Conservation (phyloP, 371 early-diverging fungal species). For the Encephalitozoon hellem region DNA sequence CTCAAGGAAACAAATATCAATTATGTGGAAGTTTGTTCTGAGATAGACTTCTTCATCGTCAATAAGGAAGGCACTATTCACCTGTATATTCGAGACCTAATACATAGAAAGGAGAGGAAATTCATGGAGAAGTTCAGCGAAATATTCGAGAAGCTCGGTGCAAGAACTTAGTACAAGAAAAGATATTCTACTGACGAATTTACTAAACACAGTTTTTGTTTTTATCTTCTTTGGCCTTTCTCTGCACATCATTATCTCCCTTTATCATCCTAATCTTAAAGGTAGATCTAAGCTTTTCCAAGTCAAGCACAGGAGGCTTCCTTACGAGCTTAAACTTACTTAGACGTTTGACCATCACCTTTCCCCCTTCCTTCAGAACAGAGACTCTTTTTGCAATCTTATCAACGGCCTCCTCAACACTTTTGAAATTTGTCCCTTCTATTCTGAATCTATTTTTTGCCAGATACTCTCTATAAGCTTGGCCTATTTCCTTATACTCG, state of each 20-base stretch:
- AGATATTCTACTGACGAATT: not conserved
- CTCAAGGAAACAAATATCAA: not conserved
- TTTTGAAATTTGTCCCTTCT: conserved; percentile 4
- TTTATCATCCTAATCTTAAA: not conserved
- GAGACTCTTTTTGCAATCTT: conserved; percentile 3
- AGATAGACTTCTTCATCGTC: not conserved
- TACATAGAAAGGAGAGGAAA: not conserved
- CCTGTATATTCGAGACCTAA: not conserved
- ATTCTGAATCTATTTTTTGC: conserved; percentile 8
- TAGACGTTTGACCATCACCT: not conserved
- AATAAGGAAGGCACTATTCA: not conserved
- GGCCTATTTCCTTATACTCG: conserved; percentile 16
- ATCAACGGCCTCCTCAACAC: conserved; percentile 2
- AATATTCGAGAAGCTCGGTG: not conserved
- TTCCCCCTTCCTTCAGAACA: not conserved
- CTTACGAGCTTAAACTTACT: not conserved
- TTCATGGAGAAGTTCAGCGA: not conserved
- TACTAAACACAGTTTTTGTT: not conserved
- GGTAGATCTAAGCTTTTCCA: not conserved
- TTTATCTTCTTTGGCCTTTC: not conserved
- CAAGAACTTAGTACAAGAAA: not conserved
- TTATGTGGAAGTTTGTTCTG: not conserved
- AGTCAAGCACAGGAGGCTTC: not conserved
- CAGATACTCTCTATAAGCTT: conserved; percentile 16
- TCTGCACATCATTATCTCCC: not conserved